Evolutionary conservation across 805 yeast genomes (phyloP).

Genomic region (Debaryomyces maramus): DNA sequence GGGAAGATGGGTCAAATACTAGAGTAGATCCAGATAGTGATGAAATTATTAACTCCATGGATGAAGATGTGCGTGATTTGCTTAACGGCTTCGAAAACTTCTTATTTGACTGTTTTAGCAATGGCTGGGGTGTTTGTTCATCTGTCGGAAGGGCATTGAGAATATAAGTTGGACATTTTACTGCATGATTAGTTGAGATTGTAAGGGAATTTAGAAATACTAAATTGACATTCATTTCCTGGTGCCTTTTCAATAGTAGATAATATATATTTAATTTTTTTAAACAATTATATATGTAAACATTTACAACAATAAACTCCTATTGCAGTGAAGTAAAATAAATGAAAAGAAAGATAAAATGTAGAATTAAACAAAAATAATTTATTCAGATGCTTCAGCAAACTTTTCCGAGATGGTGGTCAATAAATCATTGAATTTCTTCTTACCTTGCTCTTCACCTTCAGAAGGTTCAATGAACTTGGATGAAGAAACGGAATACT

Average conservation of each 20-base stretch:
- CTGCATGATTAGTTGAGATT: too few species aligned
- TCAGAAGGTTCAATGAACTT: conserved; percentile 94
- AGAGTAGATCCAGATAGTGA: conserved; percentile 9
- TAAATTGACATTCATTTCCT: too few species aligned
- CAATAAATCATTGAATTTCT: conserved; percentile 75
- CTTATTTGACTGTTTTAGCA: conserved; percentile 14
- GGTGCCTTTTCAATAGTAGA: too few species aligned
- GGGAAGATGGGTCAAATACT: conserved; percentile 3
- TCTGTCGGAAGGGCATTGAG: too few species aligned
- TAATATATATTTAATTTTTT: too few species aligned
- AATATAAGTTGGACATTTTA: too few species aligned
- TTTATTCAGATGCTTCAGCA: conserved; percentile 90
- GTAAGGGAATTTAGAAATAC: too few species aligned
- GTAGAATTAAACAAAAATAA: conserved; percentile 5
- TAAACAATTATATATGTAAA: too few species aligned
- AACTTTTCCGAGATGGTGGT: conserved; percentile 82
- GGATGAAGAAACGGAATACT: conserved; percentile 90
- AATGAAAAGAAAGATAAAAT: conserved; percentile 6
- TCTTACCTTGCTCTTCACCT: conserved; percentile 77
- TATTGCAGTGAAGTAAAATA: too few species aligned
- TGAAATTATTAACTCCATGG: conserved; percentile 12
- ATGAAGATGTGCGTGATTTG: conserved; percentile 18
- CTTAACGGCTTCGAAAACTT: conserved; percentile 21
- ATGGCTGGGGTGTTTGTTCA: conserved; percentile 9
- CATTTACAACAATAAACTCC: too few species aligned